Base-by-base conservation (phyloP, 257 asterid genomes). In the Lycium barbarum region DNA sequence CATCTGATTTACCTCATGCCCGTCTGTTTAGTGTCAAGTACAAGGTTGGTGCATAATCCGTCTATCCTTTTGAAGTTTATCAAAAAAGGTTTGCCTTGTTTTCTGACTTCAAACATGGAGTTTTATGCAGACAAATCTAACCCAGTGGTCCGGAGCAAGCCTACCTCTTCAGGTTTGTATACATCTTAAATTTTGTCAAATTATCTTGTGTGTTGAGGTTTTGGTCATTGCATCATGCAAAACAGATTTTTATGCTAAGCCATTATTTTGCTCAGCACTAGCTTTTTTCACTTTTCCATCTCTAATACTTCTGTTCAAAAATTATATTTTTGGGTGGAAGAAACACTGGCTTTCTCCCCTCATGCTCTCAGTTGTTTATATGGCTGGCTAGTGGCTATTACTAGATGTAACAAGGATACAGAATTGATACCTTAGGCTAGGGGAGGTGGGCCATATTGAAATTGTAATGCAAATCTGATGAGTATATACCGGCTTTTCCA, bases 91-190 rank as follows among this genome's bases (percentile, higher is more conserved):
- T 76, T 76, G 14, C 26, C 45, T 76, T 78, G 49, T 15, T 54
- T 22, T 15, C 49, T 78, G 49, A 53, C 49, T 53, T 78, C 3
- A 51, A 51, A 22, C 59, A 38, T 81, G 84, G 58, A 61, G 65
- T 62, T 80, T 85, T 84, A 78, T 90, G 95, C 98, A 97, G 99
- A 91, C 98, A 79, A 97, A 93, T 92, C 98, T 97, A 80, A 95
- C 98, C 14, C 98, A 94, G 87, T 97, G 99, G 99, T 94, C 98
- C 35, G 99, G 99, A 68, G 98, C 99, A 82, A 97, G 98, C 88
- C 93, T 97, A 82, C 99, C 99, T 70, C 98, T 97, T 88, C 98
- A 95, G 99, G 99, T 95, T 83, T 84, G 93, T 84, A 11, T 83
- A 55, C 47, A 80, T 49, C 62, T 61, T 73, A 38, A 71, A 38